phyloP scores from a whole-genome alignment of 768 basidiomycete genomes.

The Suillus discolor region DNA sequence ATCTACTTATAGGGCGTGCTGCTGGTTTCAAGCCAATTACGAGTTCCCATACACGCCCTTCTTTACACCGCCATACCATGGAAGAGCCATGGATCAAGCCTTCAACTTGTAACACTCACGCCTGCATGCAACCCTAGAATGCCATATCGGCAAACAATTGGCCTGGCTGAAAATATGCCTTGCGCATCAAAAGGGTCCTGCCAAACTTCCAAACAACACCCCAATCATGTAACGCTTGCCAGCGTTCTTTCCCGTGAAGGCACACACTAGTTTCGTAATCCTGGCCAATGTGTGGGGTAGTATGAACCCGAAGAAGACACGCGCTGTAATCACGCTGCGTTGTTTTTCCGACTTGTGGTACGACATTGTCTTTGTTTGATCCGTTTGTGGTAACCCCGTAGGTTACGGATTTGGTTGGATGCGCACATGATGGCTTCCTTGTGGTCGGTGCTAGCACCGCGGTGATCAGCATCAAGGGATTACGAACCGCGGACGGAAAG shows the following conservation, averaged over 20 bases:
- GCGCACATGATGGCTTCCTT: neutral
- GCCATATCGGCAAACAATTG: neutral
- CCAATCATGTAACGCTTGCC: neutral
- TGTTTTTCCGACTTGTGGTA: neutral
- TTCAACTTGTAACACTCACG: neutral
- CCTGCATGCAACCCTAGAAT: neutral
- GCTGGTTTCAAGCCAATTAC: neutral
- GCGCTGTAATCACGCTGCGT: slow-evolving; percentile 1
- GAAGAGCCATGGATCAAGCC: slow-evolving; percentile 7
- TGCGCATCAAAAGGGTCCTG: slow-evolving; percentile 6
- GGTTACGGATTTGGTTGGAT: neutral
- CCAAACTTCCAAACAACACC: neutral
- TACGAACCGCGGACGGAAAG: neutral
- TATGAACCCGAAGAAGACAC: neutral
- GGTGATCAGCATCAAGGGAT: neutral
- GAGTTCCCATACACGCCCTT: neutral
- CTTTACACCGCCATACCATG: slow-evolving; percentile 3
- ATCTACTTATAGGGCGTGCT: neutral
- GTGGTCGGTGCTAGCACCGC: neutral
- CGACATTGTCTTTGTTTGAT: neutral
- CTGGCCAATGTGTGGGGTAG: neutral
- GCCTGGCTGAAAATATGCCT: neutral
- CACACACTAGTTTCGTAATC: neutral
- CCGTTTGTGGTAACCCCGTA: neutral
- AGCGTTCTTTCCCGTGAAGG: neutral